Base-by-base conservation (phyloP, 306 rosid species). In the Dryas octopetala region DNA sequence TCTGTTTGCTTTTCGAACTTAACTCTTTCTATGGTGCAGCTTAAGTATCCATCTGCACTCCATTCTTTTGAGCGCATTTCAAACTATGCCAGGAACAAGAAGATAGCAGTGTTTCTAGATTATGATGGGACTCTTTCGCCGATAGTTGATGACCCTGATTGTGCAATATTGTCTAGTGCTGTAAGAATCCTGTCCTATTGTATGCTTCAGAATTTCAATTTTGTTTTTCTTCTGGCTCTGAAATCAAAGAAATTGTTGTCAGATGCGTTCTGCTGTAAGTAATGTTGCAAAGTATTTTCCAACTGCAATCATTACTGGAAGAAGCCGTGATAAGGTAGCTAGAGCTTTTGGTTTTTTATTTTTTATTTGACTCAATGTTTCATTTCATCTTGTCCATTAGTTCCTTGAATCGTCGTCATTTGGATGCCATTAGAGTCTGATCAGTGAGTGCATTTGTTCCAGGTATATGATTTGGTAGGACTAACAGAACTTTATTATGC, bases 101-200 rank as follows among this genome's bases (percentile, higher is more conserved):
- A 87, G 86, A 85, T 95, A 76, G 97, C 91, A 17, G 71, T 95
- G 19, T 95, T 95, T 83, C 83, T 91, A 52, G 98, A 95, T 73
- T 95, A 95, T 75, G 98, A 95, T 77, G 97, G 98, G 73, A 89
- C 95, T 32, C 98, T 95, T 76, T 90, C 98, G 8, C 98, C 98
- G 38, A 95, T 95, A 32, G 98, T 95, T 26, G 93, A 91, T 75
- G 91, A 95, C 77, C 98, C 98, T 4, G 97, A 95, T 71, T 71
- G 85, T 58, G 97, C 98, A 52, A 48, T 87, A 62, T 85, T 95
- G 96, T 88, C 96, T 48, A 83, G 85, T 69, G 78, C 78, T 74
- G 98, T 94, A 86, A 80, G 97, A 71, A 58, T 28, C 44, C 49
- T 7, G 51, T 67, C 13, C 9, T 44, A 15, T n/a, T 43, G 2